These are phyloP conservation scores for Cystobasidiaceae sp. DNA, from an alignment of 1,284 basidiomycete species.

Conservation along the genomic window DNA sequence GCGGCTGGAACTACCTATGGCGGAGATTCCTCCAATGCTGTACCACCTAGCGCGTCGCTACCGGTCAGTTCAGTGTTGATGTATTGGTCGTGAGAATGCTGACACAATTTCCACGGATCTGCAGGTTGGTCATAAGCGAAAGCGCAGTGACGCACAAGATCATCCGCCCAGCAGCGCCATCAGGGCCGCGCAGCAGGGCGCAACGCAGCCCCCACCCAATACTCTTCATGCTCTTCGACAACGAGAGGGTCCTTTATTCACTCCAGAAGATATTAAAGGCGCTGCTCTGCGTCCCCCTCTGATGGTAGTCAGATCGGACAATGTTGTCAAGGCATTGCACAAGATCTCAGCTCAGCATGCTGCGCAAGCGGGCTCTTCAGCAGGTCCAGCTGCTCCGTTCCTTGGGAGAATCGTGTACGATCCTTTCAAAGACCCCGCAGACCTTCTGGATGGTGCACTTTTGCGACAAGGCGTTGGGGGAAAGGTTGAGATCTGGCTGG, in stretches of 20 bases:
- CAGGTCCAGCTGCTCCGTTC: constrained; percentile 29
- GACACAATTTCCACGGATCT: neutral
- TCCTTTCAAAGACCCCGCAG: constrained; percentile 34
- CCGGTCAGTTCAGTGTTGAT: neutral
- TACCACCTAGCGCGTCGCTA: too few relatives aligned
- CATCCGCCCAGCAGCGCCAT: neutral
- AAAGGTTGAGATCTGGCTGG: constrained; percentile 34
- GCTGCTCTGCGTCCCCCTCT: constrained; percentile 28
- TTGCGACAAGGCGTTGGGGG: constrained; percentile 36
- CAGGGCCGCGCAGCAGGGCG: neutral
- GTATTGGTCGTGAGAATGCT: neutral
- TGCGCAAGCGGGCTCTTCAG: neutral
- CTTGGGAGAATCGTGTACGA: constrained; percentile 37
- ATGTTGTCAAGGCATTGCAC: constrained; percentile 21
- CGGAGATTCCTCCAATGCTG: too few relatives aligned
- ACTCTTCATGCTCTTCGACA: constrained; percentile 4
- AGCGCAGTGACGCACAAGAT: neutral
- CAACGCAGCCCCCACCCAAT: constrained; percentile 4
- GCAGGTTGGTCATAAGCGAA: constrained; percentile 1
- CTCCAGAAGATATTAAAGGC: constrained; percentile 25
- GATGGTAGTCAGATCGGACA: constrained; percentile 20
- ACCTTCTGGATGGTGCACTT: constrained; percentile 35
- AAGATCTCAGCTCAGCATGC: constrained; percentile 15
- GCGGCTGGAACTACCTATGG: neutral
- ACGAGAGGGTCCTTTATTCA: constrained; percentile 26